phyloP scores from a whole-genome alignment of 208 protist species.

The Naegleria lovaniensis region DNA sequence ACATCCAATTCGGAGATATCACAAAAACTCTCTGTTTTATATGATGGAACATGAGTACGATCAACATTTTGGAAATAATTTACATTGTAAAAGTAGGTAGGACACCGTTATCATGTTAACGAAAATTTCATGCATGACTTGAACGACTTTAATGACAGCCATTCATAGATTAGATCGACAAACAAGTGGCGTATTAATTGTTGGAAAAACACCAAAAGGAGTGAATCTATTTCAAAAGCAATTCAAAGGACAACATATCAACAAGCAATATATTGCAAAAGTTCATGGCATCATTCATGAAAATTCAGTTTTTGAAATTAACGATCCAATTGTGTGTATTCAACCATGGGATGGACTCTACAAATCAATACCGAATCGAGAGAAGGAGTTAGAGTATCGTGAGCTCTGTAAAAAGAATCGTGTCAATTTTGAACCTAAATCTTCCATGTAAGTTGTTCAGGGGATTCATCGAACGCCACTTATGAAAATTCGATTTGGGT shows the following conservation, averaged over 20 bases:
- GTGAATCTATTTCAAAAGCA: neutral
- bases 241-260: neutral
- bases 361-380: neutral
- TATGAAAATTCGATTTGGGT: neutral
- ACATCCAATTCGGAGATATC: constrained; percentile 39
- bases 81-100: neutral
- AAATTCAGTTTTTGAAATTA: neutral
- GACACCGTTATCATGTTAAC: too few species aligned
- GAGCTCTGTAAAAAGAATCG: neutral
- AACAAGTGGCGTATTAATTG: neutral
- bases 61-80: neutral
- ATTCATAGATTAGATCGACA: constrained; percentile 7
- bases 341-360: neutral
- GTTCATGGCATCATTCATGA: neutral
- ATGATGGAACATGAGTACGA: constrained; percentile 32
- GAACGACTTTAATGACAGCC: neutral
- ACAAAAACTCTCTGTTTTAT: constrained; percentile 54
- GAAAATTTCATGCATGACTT: neutral
- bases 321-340: neutral
- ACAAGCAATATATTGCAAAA: constrained; percentile 5
- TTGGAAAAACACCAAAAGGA: neutral
- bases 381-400: neutral
- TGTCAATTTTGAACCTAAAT: neutral
- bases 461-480: too few species aligned
- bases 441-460: neutral